A percentile compares a stretch with the other conserved stretches of the same genome.
phyloP scores from a whole-genome alignment of 805 yeast species.

The Metschnikowia reukaufii region DNA sequence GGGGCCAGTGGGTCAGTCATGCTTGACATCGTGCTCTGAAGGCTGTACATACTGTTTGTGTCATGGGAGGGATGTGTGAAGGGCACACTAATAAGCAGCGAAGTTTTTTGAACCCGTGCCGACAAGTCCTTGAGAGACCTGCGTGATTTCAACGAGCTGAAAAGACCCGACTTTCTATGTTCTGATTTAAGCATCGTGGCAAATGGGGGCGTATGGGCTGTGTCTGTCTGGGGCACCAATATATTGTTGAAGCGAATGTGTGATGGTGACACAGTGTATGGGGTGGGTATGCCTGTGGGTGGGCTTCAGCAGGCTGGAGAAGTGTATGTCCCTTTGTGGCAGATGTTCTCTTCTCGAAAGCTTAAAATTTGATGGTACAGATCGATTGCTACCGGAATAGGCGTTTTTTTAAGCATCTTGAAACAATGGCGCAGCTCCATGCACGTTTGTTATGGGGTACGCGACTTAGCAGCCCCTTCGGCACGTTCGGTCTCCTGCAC shows the following conservation, averaged over 20 bases:
- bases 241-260: not conserved
- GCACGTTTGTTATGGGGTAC: constrained; percentile 11
- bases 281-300: not conserved
- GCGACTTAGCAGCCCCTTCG: constrained; percentile 10
- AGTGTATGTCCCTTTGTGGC: not conserved
- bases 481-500: constrained; percentile 6
- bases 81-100: constrained; percentile 12
- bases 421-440: constrained; percentile 11
- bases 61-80: not conserved
- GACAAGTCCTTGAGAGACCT: constrained; percentile 13
- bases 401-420: constrained; percentile 1
- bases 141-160: constrained; percentile 13
- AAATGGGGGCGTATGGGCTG: not conserved
- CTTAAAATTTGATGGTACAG: not conserved
- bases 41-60: not conserved
- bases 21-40: not conserved
- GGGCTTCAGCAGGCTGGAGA: not conserved
- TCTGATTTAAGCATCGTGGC: constrained; percentile 9
- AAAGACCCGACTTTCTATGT: constrained; percentile 13
- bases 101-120: constrained; percentile 5
- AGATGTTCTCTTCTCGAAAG: not conserved
- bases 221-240: not conserved
- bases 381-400: not conserved
- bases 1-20: not conserved
- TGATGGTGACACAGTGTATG: not conserved